Conservation (phyloP, 2,329 filamentous ascomycete genomes). For the Dactylellina cionopaga region DNA sequence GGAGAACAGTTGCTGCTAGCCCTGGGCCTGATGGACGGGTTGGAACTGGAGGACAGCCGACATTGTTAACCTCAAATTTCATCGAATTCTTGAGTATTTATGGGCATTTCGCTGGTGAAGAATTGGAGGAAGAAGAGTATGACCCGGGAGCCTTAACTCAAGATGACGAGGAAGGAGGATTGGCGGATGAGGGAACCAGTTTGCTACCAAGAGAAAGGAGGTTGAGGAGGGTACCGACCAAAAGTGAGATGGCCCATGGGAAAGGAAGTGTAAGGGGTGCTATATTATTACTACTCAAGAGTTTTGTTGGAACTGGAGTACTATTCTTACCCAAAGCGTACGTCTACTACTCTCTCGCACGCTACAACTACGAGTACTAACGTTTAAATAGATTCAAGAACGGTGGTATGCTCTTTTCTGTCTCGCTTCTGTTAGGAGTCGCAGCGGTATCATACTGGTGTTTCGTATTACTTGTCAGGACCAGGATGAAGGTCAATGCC, state of each 20-base stretch:
- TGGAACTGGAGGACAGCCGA: constrained; percentile 64
- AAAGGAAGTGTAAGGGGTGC: constrained; percentile 42
- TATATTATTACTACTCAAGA: constrained; percentile 88
- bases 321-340: constrained; percentile 92
- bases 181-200: constrained; percentile 34
- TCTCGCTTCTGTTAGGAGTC: constrained; percentile 84
- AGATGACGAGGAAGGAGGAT: constrained; percentile 77
- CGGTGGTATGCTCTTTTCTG: constrained; percentile 96
- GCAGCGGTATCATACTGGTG: constrained; percentile 93
- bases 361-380: not conserved
- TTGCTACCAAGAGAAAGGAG: constrained; percentile 33
- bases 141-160: constrained; percentile 81
- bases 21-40: constrained; percentile 60
- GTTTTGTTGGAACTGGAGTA: constrained; percentile 95
- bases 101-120: constrained; percentile 96
- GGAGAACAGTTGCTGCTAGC: constrained; percentile 67
- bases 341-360: constrained; percentile 29
- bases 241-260: constrained; percentile 64
- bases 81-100: constrained; percentile 95
- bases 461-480: constrained; percentile 91
- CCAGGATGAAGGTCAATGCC: constrained; percentile 84
- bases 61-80: constrained; percentile 88
- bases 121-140: constrained; percentile 82
- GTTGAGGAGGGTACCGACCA: constrained; percentile 33
- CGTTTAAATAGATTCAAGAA: constrained; percentile 36